Base-by-base conservation (phyloP, 169 alveolate genomes). In the Cryptosporidium bovis region DNA sequence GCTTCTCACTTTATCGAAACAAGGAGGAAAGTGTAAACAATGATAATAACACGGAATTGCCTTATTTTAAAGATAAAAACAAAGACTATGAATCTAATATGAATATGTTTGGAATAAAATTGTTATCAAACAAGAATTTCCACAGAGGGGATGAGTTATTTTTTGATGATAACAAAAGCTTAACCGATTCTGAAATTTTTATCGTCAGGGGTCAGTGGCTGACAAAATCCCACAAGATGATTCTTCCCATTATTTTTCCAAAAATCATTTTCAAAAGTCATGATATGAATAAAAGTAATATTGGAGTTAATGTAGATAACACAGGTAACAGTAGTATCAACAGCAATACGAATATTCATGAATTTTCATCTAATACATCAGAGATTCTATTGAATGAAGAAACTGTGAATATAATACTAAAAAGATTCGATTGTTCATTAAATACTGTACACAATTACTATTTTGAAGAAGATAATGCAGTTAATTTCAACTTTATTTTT, bases 151-250 rank as follows among this genome's bases (percentile, higher is more conserved):
- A 77, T 31, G 87, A 77, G 33, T 55, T 77, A n/a, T 24, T 77
- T 34, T 60, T 46, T 29, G 66, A 60, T n/a, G 87, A 77, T 62
- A 53, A 60, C 20, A 77, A 60, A 44, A 62, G 87, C 40, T 60
- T 60, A 33, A 77, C 87, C 1, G 87, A 77, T 62, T 56, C 87
- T 27, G 87, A 77, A 60, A 62, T 77, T 16, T 77, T 60, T 50
- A 62, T 77, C 18, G 56, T 24, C 56, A 56, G 87, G 34, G 87
- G 87, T 34, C 71, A 60, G 6, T 77, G 87, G 87, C 27, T 77
- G 36, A 15, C 64, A 20, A 56, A 56, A 18, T 62, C 87, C 24
- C 87, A 77, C 36, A 77, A 62, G 36, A 77, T 77, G 87, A 62
- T 77, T 13, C 69, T 77, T 36, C 87, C 87, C 31, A 34, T 77